phyloP scores from a whole-genome alignment of 1,139 yeast genomes.

The Scheffersomyces quercinus region DNA sequence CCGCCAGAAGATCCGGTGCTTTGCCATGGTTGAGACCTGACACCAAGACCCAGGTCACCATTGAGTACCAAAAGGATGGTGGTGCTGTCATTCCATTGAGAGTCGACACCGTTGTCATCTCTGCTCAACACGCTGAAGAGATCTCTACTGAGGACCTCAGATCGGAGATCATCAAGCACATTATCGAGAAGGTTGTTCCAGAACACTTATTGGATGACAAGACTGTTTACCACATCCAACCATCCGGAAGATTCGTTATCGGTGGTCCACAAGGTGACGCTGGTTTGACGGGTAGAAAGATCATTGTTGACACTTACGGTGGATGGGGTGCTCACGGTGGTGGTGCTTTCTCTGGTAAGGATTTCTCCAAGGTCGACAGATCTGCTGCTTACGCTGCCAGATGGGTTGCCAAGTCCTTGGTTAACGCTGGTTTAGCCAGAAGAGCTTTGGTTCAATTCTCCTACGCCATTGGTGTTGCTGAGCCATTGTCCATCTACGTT shows the following conservation, averaged over 20 bases:
- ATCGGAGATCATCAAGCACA: conserved; percentile 70
- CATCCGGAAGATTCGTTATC: conserved; percentile 98
- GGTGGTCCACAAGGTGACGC: conserved; percentile 99
- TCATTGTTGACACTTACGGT: conserved; percentile 99
- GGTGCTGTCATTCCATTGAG: conserved; percentile 96
- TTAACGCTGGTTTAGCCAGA: conserved; percentile 91
- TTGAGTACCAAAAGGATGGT: conserved; percentile 88
- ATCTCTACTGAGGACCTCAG: conserved; percentile 92
- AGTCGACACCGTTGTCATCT: conserved; percentile 96
- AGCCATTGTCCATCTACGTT: conserved; percentile 95
- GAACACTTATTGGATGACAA: conserved; percentile 86
- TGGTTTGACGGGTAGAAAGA: conserved; percentile 99
- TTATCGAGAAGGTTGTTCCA: conserved; percentile 91
- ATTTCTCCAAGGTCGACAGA: conserved; percentile 99
- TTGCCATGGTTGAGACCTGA: conserved; percentile 98
- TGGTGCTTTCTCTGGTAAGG: conserved; percentile 99
- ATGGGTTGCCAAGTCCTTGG: conserved; percentile 99
- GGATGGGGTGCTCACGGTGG: conserved; percentile 99
- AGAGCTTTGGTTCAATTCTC: conserved; percentile 98
- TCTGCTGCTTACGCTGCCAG: conserved; percentile 99
- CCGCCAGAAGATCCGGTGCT: conserved; percentile 94
- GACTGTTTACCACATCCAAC: conserved; percentile 97
- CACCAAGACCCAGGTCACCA: conserved; percentile 99
- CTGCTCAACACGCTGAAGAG: conserved; percentile 97
- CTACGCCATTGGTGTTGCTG: conserved; percentile 99